phyloP scores from a whole-genome alignment of 2,329 filamentous ascomycete genomes.

The Blumeriella jaapii region DNA sequence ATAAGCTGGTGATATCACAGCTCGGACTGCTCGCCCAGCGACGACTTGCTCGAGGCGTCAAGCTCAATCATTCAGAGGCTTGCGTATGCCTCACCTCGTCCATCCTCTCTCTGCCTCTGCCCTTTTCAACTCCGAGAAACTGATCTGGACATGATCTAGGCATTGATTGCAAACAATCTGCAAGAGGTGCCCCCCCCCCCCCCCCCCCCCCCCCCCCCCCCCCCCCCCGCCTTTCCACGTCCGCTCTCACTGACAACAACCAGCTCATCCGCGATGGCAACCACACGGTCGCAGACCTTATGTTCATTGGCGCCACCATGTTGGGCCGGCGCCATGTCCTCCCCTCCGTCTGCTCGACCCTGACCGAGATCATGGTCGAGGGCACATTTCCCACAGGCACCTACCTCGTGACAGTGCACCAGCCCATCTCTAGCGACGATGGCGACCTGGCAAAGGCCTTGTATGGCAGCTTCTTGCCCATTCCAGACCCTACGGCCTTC shows the following conservation, averaged over 20 bases:
- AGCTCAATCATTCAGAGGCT: constrained; percentile 83
- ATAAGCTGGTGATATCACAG: constrained; percentile 91
- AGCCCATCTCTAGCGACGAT: constrained; percentile 76
- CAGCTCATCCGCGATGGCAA: constrained; percentile 90
- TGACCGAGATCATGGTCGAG: constrained; percentile 83
- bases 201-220: neutral
- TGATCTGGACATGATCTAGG: constrained; percentile 33
- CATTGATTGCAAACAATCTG: constrained; percentile 75
- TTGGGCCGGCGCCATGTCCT: constrained; percentile 86
- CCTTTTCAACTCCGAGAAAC: neutral
- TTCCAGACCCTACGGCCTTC: constrained; percentile 60
- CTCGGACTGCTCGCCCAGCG: constrained; percentile 79
- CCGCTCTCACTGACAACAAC: constrained; percentile 10
- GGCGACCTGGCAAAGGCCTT: constrained; percentile 78
- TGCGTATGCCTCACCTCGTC: constrained; percentile 43
- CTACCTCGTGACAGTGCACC: constrained; percentile 88
- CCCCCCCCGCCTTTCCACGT: too few relatives aligned
- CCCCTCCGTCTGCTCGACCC: constrained; percentile 66
- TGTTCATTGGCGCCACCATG: constrained; percentile 83
- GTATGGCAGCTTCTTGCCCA: constrained; percentile 81
- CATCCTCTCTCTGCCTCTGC: too few relatives aligned
- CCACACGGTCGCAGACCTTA: constrained; percentile 85
- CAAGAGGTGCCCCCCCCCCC: constrained; percentile 52
- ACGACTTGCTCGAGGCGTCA: constrained; percentile 75
- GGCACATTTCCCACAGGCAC: constrained; percentile 86